Evolutionary conservation across 306 rosid species (phyloP).

Genomic region (Quercus cerris): DNA sequence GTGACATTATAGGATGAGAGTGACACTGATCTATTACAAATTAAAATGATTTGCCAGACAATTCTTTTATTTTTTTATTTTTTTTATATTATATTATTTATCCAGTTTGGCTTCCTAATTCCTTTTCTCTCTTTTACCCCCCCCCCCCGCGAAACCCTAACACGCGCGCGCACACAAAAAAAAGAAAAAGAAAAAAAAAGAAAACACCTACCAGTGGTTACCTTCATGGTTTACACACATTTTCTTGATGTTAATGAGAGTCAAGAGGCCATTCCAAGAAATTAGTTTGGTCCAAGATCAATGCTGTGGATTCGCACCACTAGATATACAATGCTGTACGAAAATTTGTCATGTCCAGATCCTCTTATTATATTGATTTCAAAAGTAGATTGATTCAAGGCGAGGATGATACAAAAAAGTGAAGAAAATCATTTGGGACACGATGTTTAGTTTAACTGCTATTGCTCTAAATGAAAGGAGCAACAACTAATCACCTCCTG

Average conservation of each 20-base stretch:
- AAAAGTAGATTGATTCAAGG: neutral
- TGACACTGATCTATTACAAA: neutral
- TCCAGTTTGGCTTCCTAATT: neutral
- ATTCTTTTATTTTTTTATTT: neutral
- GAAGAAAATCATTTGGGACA: neutral
- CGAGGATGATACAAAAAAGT: neutral
- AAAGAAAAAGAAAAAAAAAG: neutral
- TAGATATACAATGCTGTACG: neutral
- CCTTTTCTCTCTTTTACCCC: neutral
- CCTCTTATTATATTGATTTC: neutral
- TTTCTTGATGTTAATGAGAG: neutral
- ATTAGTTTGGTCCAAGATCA: neutral
- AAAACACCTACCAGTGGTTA: neutral
- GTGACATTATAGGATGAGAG: neutral
- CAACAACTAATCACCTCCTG: neutral
- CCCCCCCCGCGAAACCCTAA: neutral
- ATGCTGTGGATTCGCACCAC: neutral
- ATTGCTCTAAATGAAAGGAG: neutral
- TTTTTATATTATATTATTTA: neutral
- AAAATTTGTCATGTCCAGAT: neutral
- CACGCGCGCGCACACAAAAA: no score
- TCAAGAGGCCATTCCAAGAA: neutral
- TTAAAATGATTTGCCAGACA: neutral
- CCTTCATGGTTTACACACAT: neutral
- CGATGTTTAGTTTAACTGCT: neutral